phyloP scores from a whole-genome alignment of 1,284 basidiomycete genomes.

The Papiliotrema terrestris region DNA sequence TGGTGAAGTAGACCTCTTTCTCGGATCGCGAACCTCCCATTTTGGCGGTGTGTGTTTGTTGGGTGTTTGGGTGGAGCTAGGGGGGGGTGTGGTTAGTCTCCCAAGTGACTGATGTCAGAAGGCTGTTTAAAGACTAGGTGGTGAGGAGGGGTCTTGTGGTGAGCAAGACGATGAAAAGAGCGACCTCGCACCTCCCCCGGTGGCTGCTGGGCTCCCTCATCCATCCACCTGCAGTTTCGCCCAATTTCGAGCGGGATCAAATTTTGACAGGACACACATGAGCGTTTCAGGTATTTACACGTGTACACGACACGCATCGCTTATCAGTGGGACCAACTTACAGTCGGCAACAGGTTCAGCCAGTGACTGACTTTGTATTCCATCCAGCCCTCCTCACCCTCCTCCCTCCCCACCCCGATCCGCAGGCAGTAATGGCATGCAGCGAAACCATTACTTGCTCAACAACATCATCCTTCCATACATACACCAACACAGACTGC shows the following conservation, averaged over 20 bases:
- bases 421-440: conserved; percentile 1
- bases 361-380: too few relatives aligned
- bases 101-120: conserved; percentile 49
- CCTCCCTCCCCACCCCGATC: too few relatives aligned
- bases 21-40: conserved; percentile 91
- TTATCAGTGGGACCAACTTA: too few relatives aligned
- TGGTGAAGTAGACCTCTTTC: conserved; percentile 90
- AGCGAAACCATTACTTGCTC: background rate
- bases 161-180: conserved; percentile 4
- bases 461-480: background rate
- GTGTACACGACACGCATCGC: too few relatives aligned
- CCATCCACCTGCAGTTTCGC: conserved; percentile 10
- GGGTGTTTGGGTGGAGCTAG: conserved; percentile 6
- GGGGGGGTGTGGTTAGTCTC: conserved; percentile 31
- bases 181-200: background rate
- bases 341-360: too few relatives aligned
- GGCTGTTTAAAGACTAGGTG: conserved; percentile 50
- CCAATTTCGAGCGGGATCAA: conserved; percentile 1
- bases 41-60: conserved; percentile 47
- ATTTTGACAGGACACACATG: background rate
- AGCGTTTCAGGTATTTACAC: too few relatives aligned
- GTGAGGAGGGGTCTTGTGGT: conserved; percentile 15
- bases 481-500: background rate
- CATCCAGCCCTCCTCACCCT: too few relatives aligned
- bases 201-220: too few relatives aligned